These are phyloP conservation scores for Phytophthora uliginosa DNA, from an alignment of 352 stramenopile genomes.

Conservation along the genomic window DNA sequence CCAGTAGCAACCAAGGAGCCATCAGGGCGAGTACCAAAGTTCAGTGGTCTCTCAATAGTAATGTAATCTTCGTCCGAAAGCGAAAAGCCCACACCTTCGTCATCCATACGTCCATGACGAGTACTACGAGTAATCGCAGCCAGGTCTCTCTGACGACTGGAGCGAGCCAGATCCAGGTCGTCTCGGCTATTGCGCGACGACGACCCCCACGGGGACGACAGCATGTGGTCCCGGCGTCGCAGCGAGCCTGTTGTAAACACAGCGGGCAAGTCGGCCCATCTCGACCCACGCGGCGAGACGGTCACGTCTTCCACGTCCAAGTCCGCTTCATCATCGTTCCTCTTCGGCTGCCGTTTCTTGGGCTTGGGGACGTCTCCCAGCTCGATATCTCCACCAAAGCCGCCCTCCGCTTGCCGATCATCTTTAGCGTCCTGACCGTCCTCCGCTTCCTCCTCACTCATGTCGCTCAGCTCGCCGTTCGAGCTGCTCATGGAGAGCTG, in stretches of 20 bases:
- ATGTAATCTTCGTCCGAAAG: constrained; percentile 84
- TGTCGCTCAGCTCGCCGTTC: constrained; percentile 27
- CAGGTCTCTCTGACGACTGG: constrained; percentile 33
- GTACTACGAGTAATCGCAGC: constrained; percentile 48
- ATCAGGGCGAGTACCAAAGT: constrained; percentile 34
- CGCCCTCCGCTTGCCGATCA: constrained; percentile 12
- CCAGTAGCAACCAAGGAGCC: background rate
- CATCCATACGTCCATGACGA: constrained; percentile 42
- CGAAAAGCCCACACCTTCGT: constrained; percentile 45
- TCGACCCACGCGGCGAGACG: constrained; percentile 44
- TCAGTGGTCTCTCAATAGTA: constrained; percentile 55
- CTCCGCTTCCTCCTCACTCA: constrained; percentile 33
- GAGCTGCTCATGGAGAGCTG: constrained; percentile 33
- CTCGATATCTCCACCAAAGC: constrained; percentile 24
- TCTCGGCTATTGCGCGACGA: constrained; percentile 27
- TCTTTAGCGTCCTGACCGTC: constrained; percentile 34
- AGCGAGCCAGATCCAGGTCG: constrained; percentile 43
- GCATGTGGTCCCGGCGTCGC: constrained; percentile 49
- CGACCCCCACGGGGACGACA: constrained; percentile 57
- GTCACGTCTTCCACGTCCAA: constrained; percentile 21
- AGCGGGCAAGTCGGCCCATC: constrained; percentile 43
- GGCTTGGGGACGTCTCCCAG: constrained; percentile 18
- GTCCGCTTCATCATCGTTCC: constrained; percentile 3
- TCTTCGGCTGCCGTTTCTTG: constrained; percentile 34
- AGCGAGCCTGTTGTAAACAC: constrained; percentile 51